Conservation (phyloP, 768 basidiomycete genomes). For the Leucocoprinus leucothites region DNA sequence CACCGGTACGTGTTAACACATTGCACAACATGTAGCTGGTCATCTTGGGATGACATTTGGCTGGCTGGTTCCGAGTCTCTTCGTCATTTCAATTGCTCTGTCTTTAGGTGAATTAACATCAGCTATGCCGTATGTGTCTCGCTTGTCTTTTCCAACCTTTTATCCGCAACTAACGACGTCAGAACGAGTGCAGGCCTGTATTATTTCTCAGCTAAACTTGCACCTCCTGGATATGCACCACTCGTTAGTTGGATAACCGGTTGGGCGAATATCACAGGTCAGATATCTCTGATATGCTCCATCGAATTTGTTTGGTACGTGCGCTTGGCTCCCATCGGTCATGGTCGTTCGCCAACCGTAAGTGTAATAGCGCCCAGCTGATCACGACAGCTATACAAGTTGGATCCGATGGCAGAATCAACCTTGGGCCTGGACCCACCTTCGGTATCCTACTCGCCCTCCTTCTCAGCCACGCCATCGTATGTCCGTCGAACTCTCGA, state of each 20-base stretch:
- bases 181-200: conserved; percentile 80
- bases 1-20: neutral
- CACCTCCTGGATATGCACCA: conserved; percentile 56
- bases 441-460: conserved; percentile 57
- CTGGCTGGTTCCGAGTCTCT: conserved; percentile 57
- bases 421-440: conserved; percentile 45
- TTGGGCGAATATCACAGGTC: conserved; percentile 45
- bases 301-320: conserved; percentile 53
- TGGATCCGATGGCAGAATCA: conserved; percentile 45
- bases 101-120: conserved; percentile 58
- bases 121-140: conserved; percentile 52
- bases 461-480: conserved; percentile 49
- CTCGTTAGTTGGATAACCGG: conserved; percentile 66
- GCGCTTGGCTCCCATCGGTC: neutral
- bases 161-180: neutral
- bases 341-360: neutral
- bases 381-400: conserved; percentile 58
- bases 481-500: conserved; percentile 56
- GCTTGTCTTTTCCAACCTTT: neutral
- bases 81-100: conserved; percentile 53
- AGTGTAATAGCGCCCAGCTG: conserved; percentile 48
- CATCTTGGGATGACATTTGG: conserved; percentile 69
- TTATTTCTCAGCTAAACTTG: conserved; percentile 75
- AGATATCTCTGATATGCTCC: conserved; percentile 49
- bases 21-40: conserved; percentile 35